Evolutionary conservation across 2,329 filamentous ascomycete species (phyloP), one percentile per base, ranked within the genome.

Genomic region (Passalora sequoiae): DNA sequence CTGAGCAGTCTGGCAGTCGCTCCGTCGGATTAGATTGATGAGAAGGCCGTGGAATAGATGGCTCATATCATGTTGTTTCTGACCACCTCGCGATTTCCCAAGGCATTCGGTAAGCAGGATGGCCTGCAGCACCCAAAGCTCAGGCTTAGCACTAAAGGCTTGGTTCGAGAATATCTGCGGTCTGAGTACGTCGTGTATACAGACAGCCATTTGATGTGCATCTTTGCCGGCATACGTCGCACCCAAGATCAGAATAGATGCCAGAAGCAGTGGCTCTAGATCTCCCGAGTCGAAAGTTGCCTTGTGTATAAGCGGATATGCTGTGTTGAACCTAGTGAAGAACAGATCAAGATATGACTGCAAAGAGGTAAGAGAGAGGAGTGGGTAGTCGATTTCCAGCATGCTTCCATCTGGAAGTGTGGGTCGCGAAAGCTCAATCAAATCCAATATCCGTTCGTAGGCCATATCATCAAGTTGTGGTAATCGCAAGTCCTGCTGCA

Each of bases 101-200:
- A 82, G 81, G 50, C 78, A 81, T 49, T 82, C 79, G 0, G 81
- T 77, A 0, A 83, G 62, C 6, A 83, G 60, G 24, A 82, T 79
- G 0, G 76, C 76, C 47, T 82, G 77, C 0, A 82, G 52, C 0
- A 79, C 72, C 78, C 78, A 82, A 0, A 82, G 63, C 16, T 77
- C 70, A 0, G 79, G 78, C n/a, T 73, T 71, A 0, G 78, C 67
- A 1, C 70, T 77, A 56, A 82, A 83, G 0, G 71, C 71, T 1
- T 68, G 63, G 54, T 78, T 75, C 8, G 72, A 71, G 40, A 82
- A 75, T n/a, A 82, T 77, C 31, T 75, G 73, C 5, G 76, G 74
- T 6, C 77, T 68, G 4, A 82, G 67, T 1, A 76, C 70, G 53
- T 81, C 77, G 50, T 82, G 78, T 8, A 82, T 76, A 46, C 76